Evolutionary conservation across 495 filamentous ascomycete genomes (phyloP), one percentile per base, ranked within the genome.

Genomic region (Entonaema liquescens): DNA sequence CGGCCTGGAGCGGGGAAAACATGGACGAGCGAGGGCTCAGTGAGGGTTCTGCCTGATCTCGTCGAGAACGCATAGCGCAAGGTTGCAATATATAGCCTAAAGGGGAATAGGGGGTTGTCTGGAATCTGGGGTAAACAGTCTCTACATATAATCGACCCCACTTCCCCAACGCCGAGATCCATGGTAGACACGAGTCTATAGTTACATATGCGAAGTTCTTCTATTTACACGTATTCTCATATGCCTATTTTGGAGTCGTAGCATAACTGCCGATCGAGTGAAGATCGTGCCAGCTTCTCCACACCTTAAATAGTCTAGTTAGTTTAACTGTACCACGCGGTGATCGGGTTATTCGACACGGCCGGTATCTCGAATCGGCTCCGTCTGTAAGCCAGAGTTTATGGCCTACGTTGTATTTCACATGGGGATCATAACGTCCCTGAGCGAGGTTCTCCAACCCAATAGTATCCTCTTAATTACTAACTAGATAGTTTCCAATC

Each of bases 1-100:
- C 73, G 81, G 68, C 65, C 70, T 23, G 80, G 81, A 8, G 81
- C 79, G 38, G 71, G 77, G 54, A 79, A 77, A 58, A 65, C 61
- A 3, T 78, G 78, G 66, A 68, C 72, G 7, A 81, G 53, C 66
- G 74, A 76, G 44, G 74, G 74, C 47, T 64, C 74, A 36, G 57
- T 74, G 47, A 76, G 72, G 75, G 80, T 83, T 69, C 67, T 83
- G 65, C 78, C 80, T 29, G 75, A 77, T 52, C 64, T 83, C 56
- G 80, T 82, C 44, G 72, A 83, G 74, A 79, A 78, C 40, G 62
- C 50, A 52, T 70, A 74, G 59, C 11, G 59, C 40, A 56, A 54
- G 70, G 70, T 72, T 57, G 50, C 56, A 68, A 62, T 47, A 65
- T 70, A 73, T 70, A 73, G 71, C 74, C 74, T 76, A 76, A 76